Conservation (phyloP, 73 alveolate genomes). For the Blepharisma stoltei region DNA sequence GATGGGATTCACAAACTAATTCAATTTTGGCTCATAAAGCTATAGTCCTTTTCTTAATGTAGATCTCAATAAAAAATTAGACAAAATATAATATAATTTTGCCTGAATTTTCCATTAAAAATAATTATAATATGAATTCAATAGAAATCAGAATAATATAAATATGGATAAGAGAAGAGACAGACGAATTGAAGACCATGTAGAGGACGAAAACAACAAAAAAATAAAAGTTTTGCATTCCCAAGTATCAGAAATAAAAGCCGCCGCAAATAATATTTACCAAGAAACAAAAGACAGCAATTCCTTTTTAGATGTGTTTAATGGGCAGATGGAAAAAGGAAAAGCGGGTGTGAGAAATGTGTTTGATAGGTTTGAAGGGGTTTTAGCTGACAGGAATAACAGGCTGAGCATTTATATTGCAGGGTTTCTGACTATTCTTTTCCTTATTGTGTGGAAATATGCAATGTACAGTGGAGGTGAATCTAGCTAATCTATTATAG, state of each 20-base stretch:
- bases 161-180: slow-evolving; percentile 10
- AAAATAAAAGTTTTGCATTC: not conserved
- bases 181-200: not conserved
- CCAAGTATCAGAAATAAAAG: slow-evolving; percentile 12
- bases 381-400: not conserved
- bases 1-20: too few relatives aligned
- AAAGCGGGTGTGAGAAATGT: not conserved
- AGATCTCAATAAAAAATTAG: too few relatives aligned
- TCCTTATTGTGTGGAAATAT: slow-evolving; percentile 19
- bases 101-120: too few relatives aligned
- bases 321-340: slow-evolving; percentile 1
- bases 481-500: too few relatives aligned
- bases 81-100: too few relatives aligned
- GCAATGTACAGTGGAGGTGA: too few relatives aligned
- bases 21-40: too few relatives aligned
- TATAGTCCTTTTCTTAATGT: too few relatives aligned
- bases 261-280: not conserved
- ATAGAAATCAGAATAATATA: too few relatives aligned
- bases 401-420: slow-evolving; percentile 12
- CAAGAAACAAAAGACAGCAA: not conserved
- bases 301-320: not conserved
- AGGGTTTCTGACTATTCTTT: slow-evolving; percentile 7
- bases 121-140: too few relatives aligned
- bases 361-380: slow-evolving; percentile 9
- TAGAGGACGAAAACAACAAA: slow-evolving; percentile 8